Evolutionary conservation across 108 stramenopile species (phyloP).

Genomic region (Aurantiochytrium sp.): DNA sequence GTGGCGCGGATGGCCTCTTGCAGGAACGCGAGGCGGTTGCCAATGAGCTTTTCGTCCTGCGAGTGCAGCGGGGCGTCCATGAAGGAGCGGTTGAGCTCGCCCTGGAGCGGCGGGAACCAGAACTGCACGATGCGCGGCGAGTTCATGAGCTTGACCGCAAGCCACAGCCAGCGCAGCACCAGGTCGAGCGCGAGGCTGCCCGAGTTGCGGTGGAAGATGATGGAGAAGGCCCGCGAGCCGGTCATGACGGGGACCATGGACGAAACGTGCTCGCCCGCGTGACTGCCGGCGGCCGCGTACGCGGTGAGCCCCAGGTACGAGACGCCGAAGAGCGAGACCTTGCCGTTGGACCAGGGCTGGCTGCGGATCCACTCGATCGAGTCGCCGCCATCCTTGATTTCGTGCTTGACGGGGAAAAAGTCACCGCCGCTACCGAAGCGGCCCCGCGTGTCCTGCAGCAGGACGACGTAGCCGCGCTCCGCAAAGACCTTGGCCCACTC

Average conservation of each 20-base stretch:
- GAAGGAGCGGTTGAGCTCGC: background rate
- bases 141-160: conserved; percentile 14
- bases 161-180: conserved; percentile 20
- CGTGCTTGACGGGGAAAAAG: conserved; percentile 23
- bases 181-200: conserved; percentile 6
- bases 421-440: conserved; percentile 7
- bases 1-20: background rate
- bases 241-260: background rate
- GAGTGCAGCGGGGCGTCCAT: background rate
- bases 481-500: background rate
- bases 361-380: conserved; percentile 8
- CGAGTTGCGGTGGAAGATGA: background rate
- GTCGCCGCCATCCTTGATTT: background rate
- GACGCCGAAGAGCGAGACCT: background rate
- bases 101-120: background rate
- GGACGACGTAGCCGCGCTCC: background rate
- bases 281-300: background rate
- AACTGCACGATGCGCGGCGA: background rate
- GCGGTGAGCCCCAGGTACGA: conserved; percentile 28
- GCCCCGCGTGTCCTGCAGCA: conserved; percentile 28
- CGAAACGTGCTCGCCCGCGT: background rate
- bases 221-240: background rate
- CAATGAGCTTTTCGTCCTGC: background rate
- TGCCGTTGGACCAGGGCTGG: conserved; percentile 31
- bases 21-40: background rate